Conservation (phyloP, 176 grass and related monocot species). For the Rhipidocladum racemiflorum region DNA sequence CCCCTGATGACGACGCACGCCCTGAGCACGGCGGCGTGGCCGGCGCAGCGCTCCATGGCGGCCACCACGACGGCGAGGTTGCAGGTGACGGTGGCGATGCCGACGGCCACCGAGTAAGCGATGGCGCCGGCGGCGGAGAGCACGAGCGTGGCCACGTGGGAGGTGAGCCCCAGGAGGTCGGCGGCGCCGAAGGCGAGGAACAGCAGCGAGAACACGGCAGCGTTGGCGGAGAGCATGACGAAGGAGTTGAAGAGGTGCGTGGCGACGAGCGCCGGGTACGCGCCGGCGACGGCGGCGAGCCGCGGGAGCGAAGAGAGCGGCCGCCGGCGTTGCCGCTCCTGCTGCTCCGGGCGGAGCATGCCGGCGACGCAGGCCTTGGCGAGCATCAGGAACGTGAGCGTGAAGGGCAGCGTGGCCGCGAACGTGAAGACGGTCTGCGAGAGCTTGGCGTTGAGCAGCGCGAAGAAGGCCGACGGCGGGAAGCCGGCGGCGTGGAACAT, state of each 20-base stretch:
- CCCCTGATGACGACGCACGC: slow-evolving; percentile 57
- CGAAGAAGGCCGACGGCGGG: slow-evolving; percentile 65
- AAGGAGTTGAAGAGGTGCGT: slow-evolving; percentile 67
- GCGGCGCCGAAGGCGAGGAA: slow-evolving; percentile 67
- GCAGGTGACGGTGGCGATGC: slow-evolving; percentile 66
- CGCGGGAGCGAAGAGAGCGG: slow-evolving; percentile 13
- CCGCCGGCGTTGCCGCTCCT: neutral
- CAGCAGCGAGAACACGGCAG: slow-evolving; percentile 71
- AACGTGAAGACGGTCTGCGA: slow-evolving; percentile 74
- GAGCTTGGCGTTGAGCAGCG: slow-evolving; percentile 73
- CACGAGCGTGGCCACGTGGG: slow-evolving; percentile 23
- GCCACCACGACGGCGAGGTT: slow-evolving; percentile 67
- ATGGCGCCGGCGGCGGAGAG: slow-evolving; percentile 65
- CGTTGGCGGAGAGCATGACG: slow-evolving; percentile 69
- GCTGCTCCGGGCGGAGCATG: slow-evolving; percentile 22
- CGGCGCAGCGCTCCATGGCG: slow-evolving; percentile 52
- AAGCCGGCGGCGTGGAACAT: slow-evolving; percentile 74
- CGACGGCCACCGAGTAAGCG: slow-evolving; percentile 59
- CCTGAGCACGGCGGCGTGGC: slow-evolving; percentile 57
- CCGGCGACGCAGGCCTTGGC: slow-evolving; percentile 70
- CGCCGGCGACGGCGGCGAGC: slow-evolving; percentile 12
- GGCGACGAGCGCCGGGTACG: slow-evolving; percentile 52
- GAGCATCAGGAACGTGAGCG: slow-evolving; percentile 65
- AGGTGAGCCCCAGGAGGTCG: slow-evolving; percentile 47
- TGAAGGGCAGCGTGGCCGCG: slow-evolving; percentile 51